phyloP scores from a whole-genome alignment of 192 early-diverging fungal genomes.

The Dissophora globulifera region DNA sequence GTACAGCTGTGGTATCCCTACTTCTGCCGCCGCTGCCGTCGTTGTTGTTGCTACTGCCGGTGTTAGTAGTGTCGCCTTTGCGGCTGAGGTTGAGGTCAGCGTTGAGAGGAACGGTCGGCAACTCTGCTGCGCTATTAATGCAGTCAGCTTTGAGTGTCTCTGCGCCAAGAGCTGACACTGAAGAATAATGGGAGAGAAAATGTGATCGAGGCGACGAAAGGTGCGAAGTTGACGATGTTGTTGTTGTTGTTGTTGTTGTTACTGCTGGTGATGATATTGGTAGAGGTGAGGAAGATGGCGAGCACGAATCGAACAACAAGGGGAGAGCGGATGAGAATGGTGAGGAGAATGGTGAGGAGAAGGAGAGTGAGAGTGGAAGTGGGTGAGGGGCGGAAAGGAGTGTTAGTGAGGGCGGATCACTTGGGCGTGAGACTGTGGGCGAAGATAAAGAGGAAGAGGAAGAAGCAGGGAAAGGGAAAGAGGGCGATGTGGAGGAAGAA shows the following conservation, averaged over 20 bases:
- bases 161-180: background rate
- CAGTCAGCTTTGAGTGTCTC: background rate
- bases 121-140: background rate
- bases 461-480: constrained; percentile 1
- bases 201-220: constrained; percentile 1
- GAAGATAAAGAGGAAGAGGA: constrained; percentile 18
- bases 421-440: constrained; percentile 9
- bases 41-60: too few relatives aligned
- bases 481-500: background rate
- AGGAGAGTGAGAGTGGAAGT: constrained; percentile 35
- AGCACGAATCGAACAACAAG: constrained; percentile 13
- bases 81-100: too few relatives aligned
- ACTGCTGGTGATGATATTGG: constrained; percentile 10
- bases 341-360: constrained; percentile 23
- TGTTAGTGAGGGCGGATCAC: constrained; percentile 13
- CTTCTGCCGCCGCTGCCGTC: background rate
- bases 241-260: too few relatives aligned
- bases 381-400: constrained; percentile 31
- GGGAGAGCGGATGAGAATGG: constrained; percentile 36
- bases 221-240: background rate
- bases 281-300: constrained; percentile 10
- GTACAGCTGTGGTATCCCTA: background rate
- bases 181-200: constrained; percentile 5
- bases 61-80: too few relatives aligned
- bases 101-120: too few relatives aligned